Conservation (phyloP, 2,329 filamentous ascomycete species). For the Elsinoe ampelina region DNA sequence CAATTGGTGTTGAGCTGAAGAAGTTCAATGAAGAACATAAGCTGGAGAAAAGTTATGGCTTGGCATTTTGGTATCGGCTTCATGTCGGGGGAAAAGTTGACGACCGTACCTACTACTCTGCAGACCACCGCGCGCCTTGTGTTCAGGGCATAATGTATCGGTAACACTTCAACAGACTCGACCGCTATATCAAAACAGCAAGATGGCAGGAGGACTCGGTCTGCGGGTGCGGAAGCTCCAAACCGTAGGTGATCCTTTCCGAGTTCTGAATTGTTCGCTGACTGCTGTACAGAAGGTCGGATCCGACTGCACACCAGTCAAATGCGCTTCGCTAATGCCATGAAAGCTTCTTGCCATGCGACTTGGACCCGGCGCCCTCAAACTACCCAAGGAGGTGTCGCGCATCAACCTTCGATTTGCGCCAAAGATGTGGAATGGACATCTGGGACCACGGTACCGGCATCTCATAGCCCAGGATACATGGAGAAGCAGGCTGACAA, state of each 20-base stretch:
- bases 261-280: slow-evolving; percentile 5
- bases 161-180: background rate
- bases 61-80: slow-evolving; percentile 15
- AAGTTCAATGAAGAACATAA: background rate
- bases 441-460: slow-evolving; percentile 60
- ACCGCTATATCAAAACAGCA: background rate
- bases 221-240: slow-evolving; percentile 67
- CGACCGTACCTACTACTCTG: background rate
- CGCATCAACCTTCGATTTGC: slow-evolving; percentile 69
- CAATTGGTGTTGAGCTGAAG: background rate
- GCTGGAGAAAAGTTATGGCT: slow-evolving; percentile 13
- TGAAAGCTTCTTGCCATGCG: slow-evolving; percentile 62
- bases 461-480: background rate
- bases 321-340: slow-evolving; percentile 23
- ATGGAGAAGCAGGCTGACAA: background rate
- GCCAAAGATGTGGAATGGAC: slow-evolving; percentile 51
- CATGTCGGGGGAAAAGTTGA: slow-evolving; percentile 11
- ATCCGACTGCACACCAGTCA: background rate
- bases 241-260: slow-evolving; percentile 45
- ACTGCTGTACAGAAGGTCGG: slow-evolving; percentile 15
- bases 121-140: background rate
- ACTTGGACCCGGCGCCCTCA: slow-evolving; percentile 71
- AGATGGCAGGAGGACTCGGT: slow-evolving; percentile 32
- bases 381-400: slow-evolving; percentile 67
- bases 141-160: background rate